phyloP scores from a whole-genome alignment of 2,329 filamentous ascomycete species.

The Exophiala sp. region DNA sequence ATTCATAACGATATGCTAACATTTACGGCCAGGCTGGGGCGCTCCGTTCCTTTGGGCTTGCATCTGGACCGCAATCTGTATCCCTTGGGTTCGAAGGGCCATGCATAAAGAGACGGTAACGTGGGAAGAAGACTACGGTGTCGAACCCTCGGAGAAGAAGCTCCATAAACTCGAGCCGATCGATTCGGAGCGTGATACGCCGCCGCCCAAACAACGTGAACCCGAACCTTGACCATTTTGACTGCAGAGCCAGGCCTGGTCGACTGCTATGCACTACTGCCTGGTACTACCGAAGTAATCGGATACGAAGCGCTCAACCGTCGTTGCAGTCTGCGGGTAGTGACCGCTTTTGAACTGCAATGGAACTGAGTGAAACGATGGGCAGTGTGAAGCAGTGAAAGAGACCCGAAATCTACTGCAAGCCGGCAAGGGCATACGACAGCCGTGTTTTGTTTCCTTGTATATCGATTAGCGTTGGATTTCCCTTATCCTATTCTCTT shows the following conservation, averaged over 20 bases:
- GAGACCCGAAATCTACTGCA: background rate
- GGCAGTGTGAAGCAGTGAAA: too few relatives aligned
- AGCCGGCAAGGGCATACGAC: too few relatives aligned
- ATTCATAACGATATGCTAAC: background rate
- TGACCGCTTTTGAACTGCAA: too few relatives aligned
- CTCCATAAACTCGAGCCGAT: constrained; percentile 5
- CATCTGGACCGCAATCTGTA: constrained; percentile 42
- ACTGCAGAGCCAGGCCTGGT: too few relatives aligned
- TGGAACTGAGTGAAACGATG: background rate
- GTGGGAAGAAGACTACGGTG: constrained; percentile 32
- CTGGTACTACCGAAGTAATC: too few relatives aligned
- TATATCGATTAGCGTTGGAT: background rate
- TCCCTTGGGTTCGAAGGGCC: constrained; percentile 43
- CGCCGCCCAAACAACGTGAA: constrained; percentile 15
- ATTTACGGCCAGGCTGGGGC: constrained; percentile 34
- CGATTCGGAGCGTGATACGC: constrained; percentile 9
- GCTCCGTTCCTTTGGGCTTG: constrained; percentile 41
- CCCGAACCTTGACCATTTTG: constrained; percentile 13
- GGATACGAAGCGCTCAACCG: background rate
- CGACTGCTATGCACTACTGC: background rate
- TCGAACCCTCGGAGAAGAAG: constrained; percentile 17
- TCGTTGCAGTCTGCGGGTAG: too few relatives aligned
- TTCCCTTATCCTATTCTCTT: background rate
- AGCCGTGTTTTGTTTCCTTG: background rate
- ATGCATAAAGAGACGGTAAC: constrained; percentile 41